Evolutionary conservation across 2,329 filamentous ascomycete genomes (phyloP).

Genomic region (Trichocomaceae sp.): DNA sequence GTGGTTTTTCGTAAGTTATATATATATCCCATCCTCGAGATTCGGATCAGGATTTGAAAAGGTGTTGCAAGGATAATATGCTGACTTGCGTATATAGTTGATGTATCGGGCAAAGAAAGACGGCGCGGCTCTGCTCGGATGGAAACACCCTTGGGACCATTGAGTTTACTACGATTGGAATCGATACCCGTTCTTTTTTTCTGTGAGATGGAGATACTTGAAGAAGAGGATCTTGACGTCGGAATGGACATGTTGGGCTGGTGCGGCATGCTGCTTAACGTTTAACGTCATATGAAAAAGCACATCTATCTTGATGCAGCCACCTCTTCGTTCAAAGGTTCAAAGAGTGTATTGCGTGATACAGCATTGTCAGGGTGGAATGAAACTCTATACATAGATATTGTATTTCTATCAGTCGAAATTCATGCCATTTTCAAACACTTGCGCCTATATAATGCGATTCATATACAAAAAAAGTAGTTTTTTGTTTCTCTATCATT

Average conservation of each 20-base stretch:
- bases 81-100: constrained; percentile 51
- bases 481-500: not conserved
- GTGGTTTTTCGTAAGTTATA: constrained; percentile 89
- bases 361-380: not conserved
- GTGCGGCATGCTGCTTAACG: not conserved
- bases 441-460: not conserved
- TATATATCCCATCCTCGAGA: not conserved
- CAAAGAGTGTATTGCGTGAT: not conserved
- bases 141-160: constrained; percentile 96
- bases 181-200: not conserved
- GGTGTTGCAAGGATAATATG: not conserved
- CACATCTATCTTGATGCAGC: not conserved
- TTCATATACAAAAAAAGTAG: not conserved
- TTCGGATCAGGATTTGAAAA: not conserved
- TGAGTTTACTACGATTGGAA: constrained; percentile 35
- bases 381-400: not conserved
- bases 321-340: not conserved
- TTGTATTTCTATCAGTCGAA: not conserved
- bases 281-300: not conserved
- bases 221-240: not conserved
- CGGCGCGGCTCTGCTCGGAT: constrained; percentile 80
- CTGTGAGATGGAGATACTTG: not conserved
- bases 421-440: not conserved
- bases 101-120: constrained; percentile 98
- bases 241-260: not conserved